Evolutionary conservation across 2,329 filamentous ascomycete genomes (phyloP).

Genomic region (Trichoderma polysporum): DNA sequence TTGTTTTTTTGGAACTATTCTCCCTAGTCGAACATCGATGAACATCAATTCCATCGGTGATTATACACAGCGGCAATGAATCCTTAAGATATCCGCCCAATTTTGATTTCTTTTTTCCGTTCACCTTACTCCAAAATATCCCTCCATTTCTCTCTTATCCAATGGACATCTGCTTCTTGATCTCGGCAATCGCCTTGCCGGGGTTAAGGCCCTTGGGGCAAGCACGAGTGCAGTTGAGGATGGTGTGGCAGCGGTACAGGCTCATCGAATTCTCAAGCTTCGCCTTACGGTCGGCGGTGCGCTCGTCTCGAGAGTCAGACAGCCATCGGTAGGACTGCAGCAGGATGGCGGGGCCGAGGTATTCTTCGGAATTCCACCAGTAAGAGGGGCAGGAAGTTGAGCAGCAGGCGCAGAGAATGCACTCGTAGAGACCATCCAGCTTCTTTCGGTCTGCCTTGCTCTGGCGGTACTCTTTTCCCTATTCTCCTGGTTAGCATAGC

Average conservation of each 20-base stretch:
- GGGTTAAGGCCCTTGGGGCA: conserved; percentile 99
- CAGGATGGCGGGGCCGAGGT: conserved; percentile 93
- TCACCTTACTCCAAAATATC: background rate
- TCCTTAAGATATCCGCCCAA: conserved; percentile 2
- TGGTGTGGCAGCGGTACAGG: conserved; percentile 98
- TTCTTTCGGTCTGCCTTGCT: conserved; percentile 90
- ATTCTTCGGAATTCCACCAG: conserved; percentile 99
- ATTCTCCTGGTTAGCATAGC: conserved; percentile 21
- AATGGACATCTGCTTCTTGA: conserved; percentile 93
- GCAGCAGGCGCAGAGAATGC: conserved; percentile 99
- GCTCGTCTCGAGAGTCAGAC: conserved; percentile 90
- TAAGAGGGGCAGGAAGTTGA: conserved; percentile 99
- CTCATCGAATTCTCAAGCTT: conserved; percentile 98
- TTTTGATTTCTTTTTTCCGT: background rate
- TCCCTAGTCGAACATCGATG: conserved; percentile 12
- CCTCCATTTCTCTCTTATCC: conserved; percentile 22
- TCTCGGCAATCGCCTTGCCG: conserved; percentile 90
- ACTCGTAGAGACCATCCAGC: conserved; percentile 97
- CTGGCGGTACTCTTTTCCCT: conserved; percentile 93
- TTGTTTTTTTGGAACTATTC: conserved; percentile 12
- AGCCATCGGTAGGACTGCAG: conserved; percentile 98
- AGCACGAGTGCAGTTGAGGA: conserved; percentile 96
- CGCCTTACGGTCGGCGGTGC: conserved; percentile 80
- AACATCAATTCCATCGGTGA: conserved; percentile 22
- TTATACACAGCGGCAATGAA: conserved; percentile 18